Evolutionary conservation across 177 flowering plant species (phyloP), one percentile per base, ranked within the genome.

Genomic region (Tripterygium wilfordii): DNA sequence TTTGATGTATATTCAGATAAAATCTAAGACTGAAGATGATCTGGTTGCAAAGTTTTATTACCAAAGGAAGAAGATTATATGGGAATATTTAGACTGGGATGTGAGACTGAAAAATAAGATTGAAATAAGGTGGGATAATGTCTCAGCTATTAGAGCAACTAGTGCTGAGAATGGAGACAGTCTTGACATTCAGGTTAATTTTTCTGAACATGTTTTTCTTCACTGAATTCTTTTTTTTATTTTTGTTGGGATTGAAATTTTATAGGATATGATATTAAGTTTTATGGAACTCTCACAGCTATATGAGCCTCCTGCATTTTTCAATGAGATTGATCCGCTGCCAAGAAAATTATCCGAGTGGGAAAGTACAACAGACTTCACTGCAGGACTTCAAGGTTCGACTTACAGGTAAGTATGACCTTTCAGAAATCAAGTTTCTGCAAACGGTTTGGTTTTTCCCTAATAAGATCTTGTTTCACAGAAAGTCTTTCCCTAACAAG

Each of bases 11-110:
- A 18, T 9, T 31, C 69, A 81, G 85, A 65, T 65, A 42, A 41
- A 10, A 5, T 42, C 69, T 8, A 45, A 2, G 14, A 7, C 69
- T 43, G 78, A 73, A 58, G 80, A 64, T 7, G 82, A 76, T 3
- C 32, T 83, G 63, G 69, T 74, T 10, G 79, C 74, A 0, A 83
- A 83, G 53, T 63, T 61, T 39, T 78, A 78, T 52, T 80, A 39
- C 29, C 71, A 76, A 0, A 83, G 78, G 62, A 63, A 59, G 16
- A 80, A 76, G 54, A 36, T 80, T 30, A 79, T 80, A 30, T 80
- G 86, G 90, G 90, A 83, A 51, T 37, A 78, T 6, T 18, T 83
- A 38, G 57, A 72, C n/a, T n/a, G n/a, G n/a, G n/a, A n/a, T 1
- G 28, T 41, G 0, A 49, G 61, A 14, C 28, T 79, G 51, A 81